A percentile compares a stretch with the other conserved stretches of the same genome.
Conservation (phyloP, 495 filamentous ascomycete species). For the Chaetomium cochliodes region DNA sequence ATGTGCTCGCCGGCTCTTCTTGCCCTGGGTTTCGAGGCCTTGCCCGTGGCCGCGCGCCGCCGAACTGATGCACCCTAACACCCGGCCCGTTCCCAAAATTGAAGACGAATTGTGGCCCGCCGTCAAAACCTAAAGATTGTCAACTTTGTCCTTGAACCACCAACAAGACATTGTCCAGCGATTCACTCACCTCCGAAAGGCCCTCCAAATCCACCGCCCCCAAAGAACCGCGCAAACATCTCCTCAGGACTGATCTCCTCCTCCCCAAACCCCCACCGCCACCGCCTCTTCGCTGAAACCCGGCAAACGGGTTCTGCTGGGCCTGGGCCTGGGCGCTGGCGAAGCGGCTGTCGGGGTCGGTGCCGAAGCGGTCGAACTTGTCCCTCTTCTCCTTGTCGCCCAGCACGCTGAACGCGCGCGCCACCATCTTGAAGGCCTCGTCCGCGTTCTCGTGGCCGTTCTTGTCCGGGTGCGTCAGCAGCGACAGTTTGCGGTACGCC, state of each 20-base stretch:
- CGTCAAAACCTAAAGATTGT: slow-evolving; percentile 53
- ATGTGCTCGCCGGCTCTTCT: slow-evolving; percentile 48
- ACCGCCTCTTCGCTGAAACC: slow-evolving; percentile 59
- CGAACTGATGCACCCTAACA: slow-evolving; percentile 84
- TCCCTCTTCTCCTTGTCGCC: slow-evolving; percentile 90
- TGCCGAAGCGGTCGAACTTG: slow-evolving; percentile 82
- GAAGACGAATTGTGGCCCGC: slow-evolving; percentile 84
- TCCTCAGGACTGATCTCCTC: slow-evolving; percentile 96
- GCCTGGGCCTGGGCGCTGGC: slow-evolving; percentile 56
- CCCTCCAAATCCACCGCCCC: slow-evolving; percentile 65
- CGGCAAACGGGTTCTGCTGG: slow-evolving; percentile 67
- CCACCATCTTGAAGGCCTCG: slow-evolving; percentile 98
- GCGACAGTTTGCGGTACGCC: slow-evolving; percentile 85
- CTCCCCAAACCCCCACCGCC: slow-evolving; percentile 59
- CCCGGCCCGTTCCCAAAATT: slow-evolving; percentile 83
- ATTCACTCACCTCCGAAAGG: slow-evolving; percentile 40
- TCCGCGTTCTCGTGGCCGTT: slow-evolving; percentile 96
- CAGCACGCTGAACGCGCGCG: slow-evolving; percentile 87
- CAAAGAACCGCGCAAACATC: slow-evolving; percentile 93
- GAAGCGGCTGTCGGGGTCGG: slow-evolving; percentile 87
- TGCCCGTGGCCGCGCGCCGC: slow-evolving; percentile 63
- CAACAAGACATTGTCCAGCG: neutral
- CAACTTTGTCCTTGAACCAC: slow-evolving; percentile 1
- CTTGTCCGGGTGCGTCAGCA: slow-evolving; percentile 94
- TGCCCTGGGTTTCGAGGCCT: slow-evolving; percentile 68